Evolutionary conservation across 2,329 filamentous ascomycete species (phyloP), one percentile per base, ranked within the genome.

Genomic region (Didymella segeticola): DNA sequence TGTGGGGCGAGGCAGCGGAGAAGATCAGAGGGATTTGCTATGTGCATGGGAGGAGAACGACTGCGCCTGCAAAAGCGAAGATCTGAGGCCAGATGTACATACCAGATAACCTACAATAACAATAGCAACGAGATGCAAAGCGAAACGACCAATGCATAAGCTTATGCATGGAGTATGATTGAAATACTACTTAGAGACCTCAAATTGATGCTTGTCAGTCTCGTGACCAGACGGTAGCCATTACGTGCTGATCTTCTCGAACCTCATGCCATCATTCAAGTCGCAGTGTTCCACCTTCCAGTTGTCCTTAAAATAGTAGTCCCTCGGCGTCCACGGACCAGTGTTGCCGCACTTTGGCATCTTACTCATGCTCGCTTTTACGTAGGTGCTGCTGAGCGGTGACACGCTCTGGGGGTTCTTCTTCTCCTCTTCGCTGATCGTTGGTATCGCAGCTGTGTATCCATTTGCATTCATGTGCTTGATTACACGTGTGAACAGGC

Each of bases 11-110:
- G 48, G 82, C 82, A 9, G 75, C 77, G 23, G 75, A 77, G 60
- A 78, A 77, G 55, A 80, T 84, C 29, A 74, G 80, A 58, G 66
- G 74, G 20, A 83, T 84, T 49, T 81, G 80, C 58, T 83, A 83
- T 71, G 79, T 83, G 12, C 79, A 83, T 73, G 76, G 80, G 27
- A 75, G 74, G 54, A 66, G 69, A 47, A 75, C 76, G 7, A 76
- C 74, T 22, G 69, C 71, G 43, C 74, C 73, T 9, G 78, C 77
- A 4, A 81, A 80, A 62, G 79, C 79, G 14, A 82, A 79, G 69
- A 81, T 81, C 23, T 82, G 25, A 45, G 3, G 15, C n/a, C n/a
- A n/a, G n/a, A n/a, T n/a, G n/a, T n/a, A n/a, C n/a, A n/a, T n/a
- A n/a, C n/a, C n/a, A n/a, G n/a, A n/a, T n/a, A n/a, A n/a, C n/a